Percentiles rank a stretch among this genome's conserved stretches.
Conservation (phyloP, 208 protist species). For the Trichomonas tenax region DNA sequence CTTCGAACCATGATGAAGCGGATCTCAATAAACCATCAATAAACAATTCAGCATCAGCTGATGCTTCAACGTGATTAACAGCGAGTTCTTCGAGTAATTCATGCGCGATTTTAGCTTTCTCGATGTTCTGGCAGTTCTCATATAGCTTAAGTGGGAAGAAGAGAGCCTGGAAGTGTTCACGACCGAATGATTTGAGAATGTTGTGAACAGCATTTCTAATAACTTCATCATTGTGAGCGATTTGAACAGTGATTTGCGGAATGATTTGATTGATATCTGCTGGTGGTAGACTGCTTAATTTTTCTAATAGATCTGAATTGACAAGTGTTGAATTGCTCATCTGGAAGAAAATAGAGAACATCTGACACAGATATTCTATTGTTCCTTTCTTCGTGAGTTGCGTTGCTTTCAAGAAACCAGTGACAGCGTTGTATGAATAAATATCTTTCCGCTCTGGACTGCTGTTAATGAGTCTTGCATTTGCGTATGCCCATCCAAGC, state of each 20-base stretch:
- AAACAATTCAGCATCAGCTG: neutral
- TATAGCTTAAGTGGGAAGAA: neutral
- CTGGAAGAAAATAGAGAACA: neutral
- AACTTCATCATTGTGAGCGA: neutral
- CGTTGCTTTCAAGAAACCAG: neutral
- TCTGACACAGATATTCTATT: neutral
- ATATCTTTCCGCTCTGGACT: neutral
- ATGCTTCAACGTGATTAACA: neutral
- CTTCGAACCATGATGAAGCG: constrained; percentile 2
- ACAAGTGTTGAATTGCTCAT: neutral
- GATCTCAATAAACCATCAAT: neutral
- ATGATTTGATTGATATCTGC: neutral
- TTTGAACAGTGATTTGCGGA: constrained; percentile 16
- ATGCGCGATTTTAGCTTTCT: neutral
- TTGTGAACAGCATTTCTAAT: neutral
- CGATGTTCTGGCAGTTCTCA: neutral
- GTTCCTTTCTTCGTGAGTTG: neutral
- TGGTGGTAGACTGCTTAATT: neutral
- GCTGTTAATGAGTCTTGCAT: neutral
- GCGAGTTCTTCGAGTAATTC: neutral
- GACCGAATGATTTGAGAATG: neutral
- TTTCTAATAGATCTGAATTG: neutral
- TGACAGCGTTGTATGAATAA: neutral
- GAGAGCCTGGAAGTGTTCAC: neutral
- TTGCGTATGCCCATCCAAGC: neutral